A percentile compares a stretch with the other conserved stretches of the same genome.
Conservation (phyloP, 768 basidiomycete genomes). For the Panellus pusillus region DNA sequence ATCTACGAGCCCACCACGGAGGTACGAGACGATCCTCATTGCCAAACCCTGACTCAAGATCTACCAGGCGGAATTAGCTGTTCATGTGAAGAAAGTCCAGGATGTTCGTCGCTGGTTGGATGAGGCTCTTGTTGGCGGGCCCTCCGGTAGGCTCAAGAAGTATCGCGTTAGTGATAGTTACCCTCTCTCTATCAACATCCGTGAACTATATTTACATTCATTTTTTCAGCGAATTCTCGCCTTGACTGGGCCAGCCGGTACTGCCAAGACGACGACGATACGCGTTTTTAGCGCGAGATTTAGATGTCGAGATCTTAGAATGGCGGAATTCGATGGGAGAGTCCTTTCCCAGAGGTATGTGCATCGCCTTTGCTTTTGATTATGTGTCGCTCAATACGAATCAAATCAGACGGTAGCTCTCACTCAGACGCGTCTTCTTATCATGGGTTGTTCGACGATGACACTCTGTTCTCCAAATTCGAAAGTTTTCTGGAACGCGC, state of each 20-base stretch:
- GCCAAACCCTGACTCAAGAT: neutral
- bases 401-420: constrained; percentile 4
- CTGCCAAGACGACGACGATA: constrained; percentile 87
- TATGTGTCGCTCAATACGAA: neutral
- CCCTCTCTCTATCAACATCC: too few relatives aligned
- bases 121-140: constrained; percentile 71
- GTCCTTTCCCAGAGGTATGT: constrained; percentile 25
- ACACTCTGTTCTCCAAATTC: constrained; percentile 65
- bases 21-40: constrained; percentile 31
- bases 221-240: constrained; percentile 70
- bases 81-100: constrained; percentile 78
- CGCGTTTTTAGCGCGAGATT: constrained; percentile 70
- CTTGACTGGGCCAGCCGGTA: constrained; percentile 86
- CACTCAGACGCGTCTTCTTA: neutral
- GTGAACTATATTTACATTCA: neutral
- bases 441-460: constrained; percentile 34
- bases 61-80: constrained; percentile 66
- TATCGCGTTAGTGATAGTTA: constrained; percentile 62
- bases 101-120: constrained; percentile 73
- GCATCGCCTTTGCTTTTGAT: neutral
- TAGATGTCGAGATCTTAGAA: constrained; percentile 80
- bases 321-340: constrained; percentile 77
- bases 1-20: constrained; percentile 61
- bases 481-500: constrained; percentile 74
- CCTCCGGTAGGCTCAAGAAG: constrained; percentile 61